Percentiles rank a stretch among this genome's conserved stretches.
Evolutionary conservation across 768 basidiomycete genomes (phyloP).

Genomic region (Mycena belliarum): DNA sequence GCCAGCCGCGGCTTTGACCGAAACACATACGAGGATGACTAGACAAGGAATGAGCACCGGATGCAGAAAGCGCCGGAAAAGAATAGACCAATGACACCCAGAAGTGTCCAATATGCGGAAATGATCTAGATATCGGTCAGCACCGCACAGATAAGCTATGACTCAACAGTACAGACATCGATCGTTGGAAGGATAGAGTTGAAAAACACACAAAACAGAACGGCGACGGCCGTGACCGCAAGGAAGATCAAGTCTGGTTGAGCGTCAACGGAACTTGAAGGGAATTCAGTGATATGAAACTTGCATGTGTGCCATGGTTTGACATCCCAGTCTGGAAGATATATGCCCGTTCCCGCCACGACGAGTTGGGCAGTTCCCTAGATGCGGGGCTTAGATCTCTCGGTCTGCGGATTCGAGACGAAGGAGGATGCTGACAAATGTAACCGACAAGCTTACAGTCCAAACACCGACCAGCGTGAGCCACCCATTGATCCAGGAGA

Average conservation of each 20-base stretch:
- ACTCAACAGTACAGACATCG: constrained; percentile 41
- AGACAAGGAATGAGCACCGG: not conserved
- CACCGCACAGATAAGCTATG: not conserved
- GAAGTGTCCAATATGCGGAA: constrained; percentile 63
- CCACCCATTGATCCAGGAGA: constrained; percentile 73
- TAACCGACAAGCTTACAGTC: constrained; percentile 67
- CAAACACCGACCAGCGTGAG: constrained; percentile 68
- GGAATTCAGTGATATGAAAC: constrained; percentile 10
- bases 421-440: constrained; percentile 46
- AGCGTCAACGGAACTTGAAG: not conserved
- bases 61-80: too few species aligned
- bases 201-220: constrained; percentile 55
- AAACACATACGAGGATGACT: constrained; percentile 60
- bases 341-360: constrained; percentile 60
- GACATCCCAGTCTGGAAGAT: constrained; percentile 56
- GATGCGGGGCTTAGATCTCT: not conserved
- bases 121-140: constrained; percentile 40
- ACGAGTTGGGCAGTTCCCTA: constrained; percentile 57
- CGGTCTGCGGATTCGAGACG: not conserved
- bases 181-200: constrained; percentile 51
- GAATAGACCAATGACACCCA: constrained; percentile 54
- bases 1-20: constrained; percentile 56
- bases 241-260: constrained; percentile 55
- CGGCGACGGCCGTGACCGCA: constrained; percentile 48
- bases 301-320: constrained; percentile 62